Evolutionary conservation across 495 filamentous ascomycete species (phyloP), one percentile per base, ranked within the genome.

Genomic region (Lophiostoma macrostomum): DNA sequence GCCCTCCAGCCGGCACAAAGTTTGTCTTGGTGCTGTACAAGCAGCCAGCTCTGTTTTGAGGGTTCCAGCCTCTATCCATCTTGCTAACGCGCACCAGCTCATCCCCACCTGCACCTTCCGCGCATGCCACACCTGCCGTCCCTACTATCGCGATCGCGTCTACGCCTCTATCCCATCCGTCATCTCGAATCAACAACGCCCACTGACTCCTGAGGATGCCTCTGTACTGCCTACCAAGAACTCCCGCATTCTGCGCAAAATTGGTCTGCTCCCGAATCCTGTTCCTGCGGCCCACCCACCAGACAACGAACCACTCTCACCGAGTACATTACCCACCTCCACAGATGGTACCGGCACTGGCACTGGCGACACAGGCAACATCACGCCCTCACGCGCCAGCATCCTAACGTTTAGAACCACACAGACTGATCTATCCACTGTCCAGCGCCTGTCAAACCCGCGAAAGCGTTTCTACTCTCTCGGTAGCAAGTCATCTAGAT

Each of bases 91-190:
- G 32, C 14, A 12, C 10, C 35, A 54, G 42, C 3, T 20, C 16
- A 8, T 10, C 10, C 49, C 47, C 2, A 19, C 18, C n/a, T 70
- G 69, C 56, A 53, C 14, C 13, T 66, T 67, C 47, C 38, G 64
- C 20, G 56, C 58, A 34, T 71, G 68, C 39, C 65, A 71, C 32
- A 49, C 53, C 20, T 72, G 69, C 54, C 64, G 69, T 12, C 68
- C 68, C 1, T 67, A 63, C 42, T 67, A 65, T 47, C 55, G 46
- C n/a, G 68, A 72, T 38, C 69, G 69, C 14, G 45, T 64, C 36
- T 67, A 57, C 42, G 52, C 58, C n/a, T 71, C 68, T 19, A 69
- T 72, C 47, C 60, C 65, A 4, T 41, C 56, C 18, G 62, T 67
- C 30, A 46, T 70, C 32, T 35, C 35, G 34, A 49, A 46, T 27